Percentiles rank a stretch among this genome's conserved stretches.
Evolutionary conservation across 192 early-diverging fungal genomes (phyloP).

Genomic region (Phycomyces nitens): DNA sequence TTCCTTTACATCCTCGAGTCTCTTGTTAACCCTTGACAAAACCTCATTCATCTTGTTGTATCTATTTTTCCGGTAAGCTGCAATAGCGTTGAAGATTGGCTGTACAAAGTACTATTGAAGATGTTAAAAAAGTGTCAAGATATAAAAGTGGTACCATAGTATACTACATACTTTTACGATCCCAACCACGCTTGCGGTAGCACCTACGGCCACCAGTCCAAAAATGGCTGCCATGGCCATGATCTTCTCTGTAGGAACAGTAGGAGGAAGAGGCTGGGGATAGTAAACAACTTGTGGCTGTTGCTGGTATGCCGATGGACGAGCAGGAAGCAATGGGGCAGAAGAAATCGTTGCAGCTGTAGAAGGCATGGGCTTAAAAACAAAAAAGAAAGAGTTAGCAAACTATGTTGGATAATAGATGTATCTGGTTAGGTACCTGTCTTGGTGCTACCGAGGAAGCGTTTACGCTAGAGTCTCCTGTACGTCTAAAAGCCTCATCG

Average conservation of each 20-base stretch:
- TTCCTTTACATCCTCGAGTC: neutral
- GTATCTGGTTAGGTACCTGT: neutral
- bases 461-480: constrained; percentile 5
- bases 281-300: constrained; percentile 28
- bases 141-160: neutral
- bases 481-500: constrained; percentile 52
- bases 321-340: constrained; percentile 14
- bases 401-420: neutral
- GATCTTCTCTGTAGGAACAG: constrained; percentile 21
- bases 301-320: constrained; percentile 5
- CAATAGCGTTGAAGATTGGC: constrained; percentile 19
- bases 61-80: constrained; percentile 10
- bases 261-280: constrained; percentile 15
- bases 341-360: neutral
- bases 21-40: neutral
- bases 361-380: neutral
- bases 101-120: constrained; percentile 9
- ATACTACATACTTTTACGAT: constrained; percentile 26
- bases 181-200: constrained; percentile 29
- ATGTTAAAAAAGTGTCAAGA: neutral
- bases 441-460: neutral
- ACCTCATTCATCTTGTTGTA: constrained; percentile 15
- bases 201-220: constrained; percentile 21
- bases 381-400: neutral
- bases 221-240: constrained; percentile 25